Conservation (phyloP, 2,329 filamentous ascomycete species). For the Cadophora malorum region DNA sequence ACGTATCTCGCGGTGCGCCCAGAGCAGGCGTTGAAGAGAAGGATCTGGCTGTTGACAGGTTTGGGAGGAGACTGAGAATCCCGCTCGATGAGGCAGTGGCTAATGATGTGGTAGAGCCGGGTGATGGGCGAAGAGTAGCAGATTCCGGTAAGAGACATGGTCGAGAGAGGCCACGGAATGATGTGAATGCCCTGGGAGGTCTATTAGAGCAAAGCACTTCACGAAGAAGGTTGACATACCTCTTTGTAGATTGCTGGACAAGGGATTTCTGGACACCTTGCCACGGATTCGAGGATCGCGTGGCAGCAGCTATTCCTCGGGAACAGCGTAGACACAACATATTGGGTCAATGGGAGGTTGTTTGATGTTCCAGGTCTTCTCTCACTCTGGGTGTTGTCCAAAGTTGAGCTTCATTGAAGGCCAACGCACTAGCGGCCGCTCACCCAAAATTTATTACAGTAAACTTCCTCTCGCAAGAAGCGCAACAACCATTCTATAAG, state of each 20-base stretch:
- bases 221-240: slow-evolving; percentile 30
- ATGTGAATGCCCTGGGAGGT: slow-evolving; percentile 42
- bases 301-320: slow-evolving; percentile 33
- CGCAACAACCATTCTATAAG: background rate
- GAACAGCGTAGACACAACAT: slow-evolving; percentile 44
- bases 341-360: slow-evolving; percentile 26
- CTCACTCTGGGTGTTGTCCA: background rate
- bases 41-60: slow-evolving; percentile 44
- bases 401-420: slow-evolving; percentile 11
- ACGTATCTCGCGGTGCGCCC: slow-evolving; percentile 46
- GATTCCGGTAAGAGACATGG: slow-evolving; percentile 39
- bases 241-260: slow-evolving; percentile 31
- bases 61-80: slow-evolving; percentile 41
- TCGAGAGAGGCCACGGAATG: slow-evolving; percentile 39
- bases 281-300: slow-evolving; percentile 26
- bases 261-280: slow-evolving; percentile 23
- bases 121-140: slow-evolving; percentile 25
- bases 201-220: slow-evolving; percentile 20
- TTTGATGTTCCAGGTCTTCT: background rate
- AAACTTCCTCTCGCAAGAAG: background rate
- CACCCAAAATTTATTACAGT: background rate
- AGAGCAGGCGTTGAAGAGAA: slow-evolving; percentile 42
- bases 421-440: slow-evolving; percentile 37
- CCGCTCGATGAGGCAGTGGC: slow-evolving; percentile 9
- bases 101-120: background rate